phyloP scores from a whole-genome alignment of 2,329 filamentous ascomycete species.

The Penicillium digitatum region DNA sequence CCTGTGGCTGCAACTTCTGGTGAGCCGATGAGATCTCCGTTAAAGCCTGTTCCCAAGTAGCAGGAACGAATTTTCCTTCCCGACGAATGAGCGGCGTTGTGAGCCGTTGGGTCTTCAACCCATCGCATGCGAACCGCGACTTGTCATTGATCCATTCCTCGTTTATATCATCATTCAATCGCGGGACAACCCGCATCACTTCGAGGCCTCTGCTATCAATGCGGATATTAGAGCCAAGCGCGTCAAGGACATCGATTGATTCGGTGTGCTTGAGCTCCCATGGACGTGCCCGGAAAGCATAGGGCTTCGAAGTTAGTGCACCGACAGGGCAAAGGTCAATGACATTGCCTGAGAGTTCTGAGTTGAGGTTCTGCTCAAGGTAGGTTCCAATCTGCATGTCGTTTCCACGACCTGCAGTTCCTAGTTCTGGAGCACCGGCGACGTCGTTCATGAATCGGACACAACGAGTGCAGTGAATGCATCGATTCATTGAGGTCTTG shows the following conservation, averaged over 20 bases:
- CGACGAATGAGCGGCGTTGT: slow-evolving; percentile 87
- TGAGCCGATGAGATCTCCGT: slow-evolving; percentile 80
- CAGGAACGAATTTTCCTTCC: slow-evolving; percentile 86
- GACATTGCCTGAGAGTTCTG: slow-evolving; percentile 93
- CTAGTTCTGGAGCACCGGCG: slow-evolving; percentile 90
- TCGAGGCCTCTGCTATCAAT: slow-evolving; percentile 90
- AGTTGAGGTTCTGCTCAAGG: slow-evolving; percentile 87
- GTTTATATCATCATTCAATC: slow-evolving; percentile 95
- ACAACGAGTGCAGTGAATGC: slow-evolving; percentile 98
- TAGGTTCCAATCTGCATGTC: slow-evolving; percentile 98
- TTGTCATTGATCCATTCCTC: slow-evolving; percentile 99
- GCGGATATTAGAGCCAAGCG: slow-evolving; percentile 87
- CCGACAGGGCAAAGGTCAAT: slow-evolving; percentile 98
- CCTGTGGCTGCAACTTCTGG: slow-evolving; percentile 73
- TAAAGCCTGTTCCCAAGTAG: slow-evolving; percentile 92
- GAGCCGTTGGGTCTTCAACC: slow-evolving; percentile 89
- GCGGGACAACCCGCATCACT: slow-evolving; percentile 89
- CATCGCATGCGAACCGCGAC: slow-evolving; percentile 92
- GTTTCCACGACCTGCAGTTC: slow-evolving; percentile 91
- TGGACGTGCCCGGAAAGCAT: slow-evolving; percentile 91
- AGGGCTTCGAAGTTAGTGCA: slow-evolving; percentile 93
- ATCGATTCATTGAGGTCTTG: slow-evolving; percentile 99
- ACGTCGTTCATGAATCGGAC: slow-evolving; percentile 97
- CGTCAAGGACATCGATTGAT: slow-evolving; percentile 91
- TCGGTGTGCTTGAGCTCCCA: slow-evolving; percentile 98